Conservation (phyloP, 2,329 filamentous ascomycete species). For the Cytospora paraplurivora region DNA sequence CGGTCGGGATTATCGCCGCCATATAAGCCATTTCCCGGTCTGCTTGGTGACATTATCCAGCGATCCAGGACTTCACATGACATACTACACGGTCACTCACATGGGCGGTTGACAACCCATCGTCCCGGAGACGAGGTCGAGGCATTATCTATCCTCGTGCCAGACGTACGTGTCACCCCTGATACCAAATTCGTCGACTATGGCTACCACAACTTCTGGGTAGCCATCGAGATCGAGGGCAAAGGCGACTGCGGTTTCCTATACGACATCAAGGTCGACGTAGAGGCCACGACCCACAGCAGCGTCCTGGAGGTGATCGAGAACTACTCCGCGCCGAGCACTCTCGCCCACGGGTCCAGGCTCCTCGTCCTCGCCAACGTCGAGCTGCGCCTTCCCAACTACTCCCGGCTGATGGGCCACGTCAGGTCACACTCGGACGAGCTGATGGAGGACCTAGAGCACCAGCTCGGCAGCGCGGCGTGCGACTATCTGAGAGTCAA, state of each 20-base stretch:
- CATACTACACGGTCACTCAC: not conserved
- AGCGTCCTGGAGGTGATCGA: slow-evolving; percentile 50
- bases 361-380: slow-evolving; percentile 54
- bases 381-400: slow-evolving; percentile 36
- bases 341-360: slow-evolving; percentile 46
- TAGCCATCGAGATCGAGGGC: slow-evolving; percentile 24
- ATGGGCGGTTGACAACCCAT: slow-evolving; percentile 14
- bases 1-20: slow-evolving; percentile 6
- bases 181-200: slow-evolving; percentile 21
- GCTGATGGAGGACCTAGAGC: slow-evolving; percentile 61
- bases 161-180: slow-evolving; percentile 22
- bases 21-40: slow-evolving; percentile 22
- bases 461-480: slow-evolving; percentile 52
- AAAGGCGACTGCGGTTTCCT: slow-evolving; percentile 24
- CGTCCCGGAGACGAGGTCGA: not conserved
- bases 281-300: slow-evolving; percentile 23
- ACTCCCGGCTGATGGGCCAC: slow-evolving; percentile 31
- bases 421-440: slow-evolving; percentile 51
- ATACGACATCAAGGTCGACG: slow-evolving; percentile 13
- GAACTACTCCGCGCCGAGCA: slow-evolving; percentile 47
- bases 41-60: slow-evolving; percentile 21
- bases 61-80: slow-evolving; percentile 11
- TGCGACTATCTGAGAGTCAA: slow-evolving; percentile 55
- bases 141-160: slow-evolving; percentile 4
- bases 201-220: slow-evolving; percentile 25